phyloP scores from a whole-genome alignment of 768 basidiomycete genomes.

The Suillus fuscotomentosus region DNA sequence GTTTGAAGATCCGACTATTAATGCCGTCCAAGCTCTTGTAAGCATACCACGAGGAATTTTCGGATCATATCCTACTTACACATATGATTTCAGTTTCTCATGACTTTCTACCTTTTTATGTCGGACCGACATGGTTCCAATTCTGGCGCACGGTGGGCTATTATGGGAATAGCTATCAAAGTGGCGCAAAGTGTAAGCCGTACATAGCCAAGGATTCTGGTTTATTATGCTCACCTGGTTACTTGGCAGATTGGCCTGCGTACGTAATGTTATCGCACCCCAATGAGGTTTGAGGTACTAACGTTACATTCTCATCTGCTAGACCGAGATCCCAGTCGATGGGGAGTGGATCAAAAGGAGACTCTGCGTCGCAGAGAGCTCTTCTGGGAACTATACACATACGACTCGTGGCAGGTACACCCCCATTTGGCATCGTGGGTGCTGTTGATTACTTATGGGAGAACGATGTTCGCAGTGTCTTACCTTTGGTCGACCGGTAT shows the following conservation, averaged over 20 bases:
- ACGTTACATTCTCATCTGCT: conserved; percentile 10
- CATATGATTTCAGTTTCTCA: conserved; percentile 51
- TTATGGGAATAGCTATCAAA: conserved; percentile 70
- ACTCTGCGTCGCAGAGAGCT: conserved; percentile 62
- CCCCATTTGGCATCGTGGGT: background rate
- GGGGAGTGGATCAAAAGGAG: conserved; percentile 56
- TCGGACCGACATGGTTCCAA: conserved; percentile 66
- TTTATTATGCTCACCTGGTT: background rate
- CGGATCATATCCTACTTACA: conserved; percentile 28
- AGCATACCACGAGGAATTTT: conserved; percentile 39
- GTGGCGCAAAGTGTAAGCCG: conserved; percentile 65
- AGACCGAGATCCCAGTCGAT: conserved; percentile 73
- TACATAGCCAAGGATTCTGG: conserved; percentile 10
- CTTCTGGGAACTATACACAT: conserved; percentile 59
- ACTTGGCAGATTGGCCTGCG: conserved; percentile 62
- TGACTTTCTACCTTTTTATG: conserved; percentile 70
- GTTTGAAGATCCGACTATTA: conserved; percentile 67
- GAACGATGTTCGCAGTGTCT: conserved; percentile 47
- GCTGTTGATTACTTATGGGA: conserved; percentile 22
- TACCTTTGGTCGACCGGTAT: conserved; percentile 69
- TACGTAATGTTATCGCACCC: conserved; percentile 33
- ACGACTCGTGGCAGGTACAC: conserved; percentile 34
- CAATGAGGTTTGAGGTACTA: conserved; percentile 3
- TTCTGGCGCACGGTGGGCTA: conserved; percentile 64
- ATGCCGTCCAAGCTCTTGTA: conserved; percentile 66